A percentile compares a stretch with the other conserved stretches of the same genome.
phyloP scores from a whole-genome alignment of 2,329 filamentous ascomycete species.

The Hypoxylon sp. region DNA sequence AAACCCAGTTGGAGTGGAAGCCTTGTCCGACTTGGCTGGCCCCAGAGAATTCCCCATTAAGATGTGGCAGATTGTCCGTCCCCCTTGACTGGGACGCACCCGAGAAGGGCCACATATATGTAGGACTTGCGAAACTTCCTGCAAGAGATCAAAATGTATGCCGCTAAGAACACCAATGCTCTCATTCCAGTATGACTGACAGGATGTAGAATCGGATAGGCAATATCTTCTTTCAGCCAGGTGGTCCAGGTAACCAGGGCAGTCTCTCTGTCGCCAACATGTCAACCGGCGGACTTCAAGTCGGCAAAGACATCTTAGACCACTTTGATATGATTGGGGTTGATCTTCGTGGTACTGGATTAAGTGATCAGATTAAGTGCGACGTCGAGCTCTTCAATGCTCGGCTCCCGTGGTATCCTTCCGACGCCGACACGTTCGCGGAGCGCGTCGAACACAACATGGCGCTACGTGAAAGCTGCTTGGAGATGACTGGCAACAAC shows the following conservation, averaged over 20 bases:
- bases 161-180: too few species aligned
- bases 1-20: slow-evolving; percentile 1
- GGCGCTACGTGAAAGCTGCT: slow-evolving; percentile 17
- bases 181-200: neutral
- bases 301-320: slow-evolving; percentile 6
- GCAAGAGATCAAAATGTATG: slow-evolving; percentile 14
- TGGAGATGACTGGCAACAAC: slow-evolving; percentile 9
- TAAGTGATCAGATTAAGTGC: slow-evolving; percentile 13
- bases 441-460: slow-evolving; percentile 3
- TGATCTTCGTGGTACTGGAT: slow-evolving; percentile 3
- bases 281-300: neutral
- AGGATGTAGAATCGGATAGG: slow-evolving; percentile 12
- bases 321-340: slow-evolving; percentile 20
- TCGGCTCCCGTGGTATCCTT: slow-evolving; percentile 11
- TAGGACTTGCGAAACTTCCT: slow-evolving; percentile 11
- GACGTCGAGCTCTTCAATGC: slow-evolving; percentile 12
- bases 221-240: slow-evolving; percentile 15
- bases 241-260: slow-evolving; percentile 10
- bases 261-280: neutral
- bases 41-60: neutral
- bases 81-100: slow-evolving; percentile 17
- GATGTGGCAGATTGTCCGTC: neutral
- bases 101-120: neutral
- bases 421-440: neutral
- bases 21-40: slow-evolving; percentile 1